A percentile compares a stretch with the other conserved stretches of the same genome.
These are phyloP conservation scores for Tulasnella sp. DNA, from an alignment of 768 basidiomycete species.

Conservation along the genomic window DNA sequence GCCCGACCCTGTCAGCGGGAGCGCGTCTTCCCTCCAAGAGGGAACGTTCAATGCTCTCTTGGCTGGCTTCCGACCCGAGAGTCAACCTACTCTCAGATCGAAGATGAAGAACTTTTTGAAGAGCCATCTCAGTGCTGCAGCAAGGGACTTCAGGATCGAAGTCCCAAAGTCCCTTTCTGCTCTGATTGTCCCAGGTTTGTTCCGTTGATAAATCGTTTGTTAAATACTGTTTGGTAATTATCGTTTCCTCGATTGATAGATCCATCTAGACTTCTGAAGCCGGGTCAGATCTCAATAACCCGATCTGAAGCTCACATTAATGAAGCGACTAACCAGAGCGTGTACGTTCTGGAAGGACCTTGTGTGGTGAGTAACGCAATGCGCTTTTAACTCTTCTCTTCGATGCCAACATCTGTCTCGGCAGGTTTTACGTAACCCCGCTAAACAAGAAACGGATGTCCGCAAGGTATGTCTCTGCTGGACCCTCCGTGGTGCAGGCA, in stretches of 20 bases:
- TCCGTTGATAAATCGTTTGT: neutral
- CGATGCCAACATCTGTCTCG: neutral
- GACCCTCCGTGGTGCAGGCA: too few relatives aligned
- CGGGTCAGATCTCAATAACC: neutral
- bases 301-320: neutral
- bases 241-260: neutral
- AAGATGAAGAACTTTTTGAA: neutral
- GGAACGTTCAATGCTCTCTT: neutral
- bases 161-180: neutral
- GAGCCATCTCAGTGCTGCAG: neutral
- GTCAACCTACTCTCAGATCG: neutral
- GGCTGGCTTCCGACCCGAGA: conserved; percentile 2
- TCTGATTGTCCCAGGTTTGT: neutral
- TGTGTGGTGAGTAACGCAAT: neutral
- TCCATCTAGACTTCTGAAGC: neutral
- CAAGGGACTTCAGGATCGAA: neutral
- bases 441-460: conserved; percentile 2
- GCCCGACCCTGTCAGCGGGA: neutral
- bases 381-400: neutral
- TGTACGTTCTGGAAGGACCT: neutral
- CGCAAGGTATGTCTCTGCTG: neutral
- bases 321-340: neutral
- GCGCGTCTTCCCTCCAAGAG: neutral
- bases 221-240: neutral
- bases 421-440: neutral